Base-by-base conservation (phyloP, 192 early-diverging fungal species). In the Coemansia sp. region DNA sequence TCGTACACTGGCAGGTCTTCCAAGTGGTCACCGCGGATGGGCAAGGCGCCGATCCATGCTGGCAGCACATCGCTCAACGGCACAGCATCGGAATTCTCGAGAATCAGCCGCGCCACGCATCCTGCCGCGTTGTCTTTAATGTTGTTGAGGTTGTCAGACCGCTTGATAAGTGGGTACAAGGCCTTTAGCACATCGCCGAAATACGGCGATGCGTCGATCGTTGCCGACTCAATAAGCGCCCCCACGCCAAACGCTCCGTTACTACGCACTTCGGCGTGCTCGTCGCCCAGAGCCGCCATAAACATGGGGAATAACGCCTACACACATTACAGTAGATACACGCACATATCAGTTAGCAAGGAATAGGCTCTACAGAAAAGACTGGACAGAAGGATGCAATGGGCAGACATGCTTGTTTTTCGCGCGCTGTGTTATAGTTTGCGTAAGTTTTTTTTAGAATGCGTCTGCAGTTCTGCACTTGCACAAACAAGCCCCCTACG, bases 231-330 rank as follows among this genome's bases (percentile, higher is more conserved):
- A 36, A 87, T 84, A 41, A 95, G 79, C 53, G 89, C 86, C 34
- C 95, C 95, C 57, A 92, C 81, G 15, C 88, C 91, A 78, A 82
- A 97, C 3, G 93, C 91, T 42, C 91, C 92, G 72, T 97, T 97
- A 75, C 94, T 95, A 44, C 87, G 82, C 23, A 97, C 93, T 81
- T 94, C 91, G 12, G 90, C 84, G 59, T 93, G 89, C 67, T 90
- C 84, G 79, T 95, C 95, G 9, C 67, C 67, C 59, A 95, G 85
- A 29, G 86, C 93, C 48, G 86, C 80, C 67, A 92, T 72, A 64
- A 93, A 89, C 9, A 95, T 64, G 19, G 87, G 80, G 66, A 95
- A 86, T 45, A 97, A 62, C 34, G 75, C 73, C 80, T 85, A 80
- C 64, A 70, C 12, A 23, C 19, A 29, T 31, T 44, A 6, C 57